A percentile compares a stretch with the other conserved stretches of the same genome.
Conservation (phyloP, 805 yeast species). For the Pachysolen tannophilus region DNA sequence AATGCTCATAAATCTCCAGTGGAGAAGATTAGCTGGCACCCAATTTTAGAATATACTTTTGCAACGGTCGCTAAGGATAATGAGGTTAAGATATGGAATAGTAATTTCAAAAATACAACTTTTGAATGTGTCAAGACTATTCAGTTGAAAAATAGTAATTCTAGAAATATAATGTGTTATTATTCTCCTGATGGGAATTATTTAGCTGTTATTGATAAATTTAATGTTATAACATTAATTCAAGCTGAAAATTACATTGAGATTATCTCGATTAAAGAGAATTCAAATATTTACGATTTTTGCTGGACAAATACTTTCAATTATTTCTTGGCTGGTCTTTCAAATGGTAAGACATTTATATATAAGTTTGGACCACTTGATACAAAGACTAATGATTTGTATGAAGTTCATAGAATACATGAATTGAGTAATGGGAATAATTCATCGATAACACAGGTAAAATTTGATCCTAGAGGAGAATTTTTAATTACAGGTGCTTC, state of each 20-base stretch:
- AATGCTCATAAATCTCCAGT: slow-evolving; percentile 33
- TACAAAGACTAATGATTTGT: slow-evolving; percentile 1
- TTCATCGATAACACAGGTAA: slow-evolving; percentile 29
- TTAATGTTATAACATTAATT: slow-evolving; percentile 22
- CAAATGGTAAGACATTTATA: slow-evolving; percentile 29
- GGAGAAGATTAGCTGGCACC: slow-evolving; percentile 37
- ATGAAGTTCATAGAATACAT: slow-evolving; percentile 4
- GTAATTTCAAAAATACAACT: slow-evolving; percentile 21
- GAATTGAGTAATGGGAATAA: slow-evolving; percentile 9
- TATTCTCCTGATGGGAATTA: slow-evolving; percentile 33
- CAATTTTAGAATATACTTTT: slow-evolving; percentile 30
- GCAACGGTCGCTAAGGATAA: slow-evolving; percentile 39
- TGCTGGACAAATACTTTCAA: slow-evolving; percentile 25
- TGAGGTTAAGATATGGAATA: slow-evolving; percentile 34
- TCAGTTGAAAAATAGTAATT: neutral
- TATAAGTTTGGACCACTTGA: slow-evolving; percentile 8
- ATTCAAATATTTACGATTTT: slow-evolving; percentile 28
- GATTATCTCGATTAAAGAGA: slow-evolving; percentile 16
- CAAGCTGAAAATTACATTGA: slow-evolving; percentile 23
- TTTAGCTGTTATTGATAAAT: slow-evolving; percentile 29
- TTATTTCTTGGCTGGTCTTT: slow-evolving; percentile 29
- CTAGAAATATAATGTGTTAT: slow-evolving; percentile 13
- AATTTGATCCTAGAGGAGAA: slow-evolving; percentile 30
- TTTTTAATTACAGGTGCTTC: slow-evolving; percentile 33
- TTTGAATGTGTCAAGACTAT: slow-evolving; percentile 9